phyloP scores from a whole-genome alignment of 176 grass and related monocot genomes.

The Cocos nucifera region DNA sequence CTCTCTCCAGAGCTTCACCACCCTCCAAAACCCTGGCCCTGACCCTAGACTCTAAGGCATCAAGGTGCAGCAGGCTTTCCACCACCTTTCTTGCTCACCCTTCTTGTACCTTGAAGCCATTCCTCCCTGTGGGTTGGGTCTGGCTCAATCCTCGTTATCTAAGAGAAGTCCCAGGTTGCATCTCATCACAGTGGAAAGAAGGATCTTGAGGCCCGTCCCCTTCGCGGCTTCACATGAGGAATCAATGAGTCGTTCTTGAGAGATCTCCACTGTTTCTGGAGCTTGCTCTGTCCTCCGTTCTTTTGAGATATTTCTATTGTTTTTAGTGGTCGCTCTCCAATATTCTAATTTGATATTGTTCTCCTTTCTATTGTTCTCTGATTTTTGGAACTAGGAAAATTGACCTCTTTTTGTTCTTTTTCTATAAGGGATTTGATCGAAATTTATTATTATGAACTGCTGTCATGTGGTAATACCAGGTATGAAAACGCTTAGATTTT shows the following conservation, averaged over 20 bases:
- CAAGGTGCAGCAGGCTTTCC: not conserved
- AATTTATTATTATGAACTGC: too few relatives aligned
- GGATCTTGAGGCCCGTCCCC: not conserved
- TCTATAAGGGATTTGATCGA: not conserved
- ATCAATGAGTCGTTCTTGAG: not conserved
- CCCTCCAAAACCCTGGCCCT: constrained; percentile 9
- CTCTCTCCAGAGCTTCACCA: constrained; percentile 1
- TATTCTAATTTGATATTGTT: too few relatives aligned
- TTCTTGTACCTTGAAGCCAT: constrained; percentile 4
- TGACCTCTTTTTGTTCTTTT: not conserved
- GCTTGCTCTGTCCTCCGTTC: too few relatives aligned
- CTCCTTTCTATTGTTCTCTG: too few relatives aligned
- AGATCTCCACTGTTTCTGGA: too few relatives aligned
- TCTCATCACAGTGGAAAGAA: not conserved
- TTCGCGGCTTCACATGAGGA: constrained; percentile 15
- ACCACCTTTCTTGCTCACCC: not conserved
- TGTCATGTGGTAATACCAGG: too few relatives aligned
- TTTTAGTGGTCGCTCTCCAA: too few relatives aligned
- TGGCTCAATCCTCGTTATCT: not conserved
- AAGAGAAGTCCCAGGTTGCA: not conserved
- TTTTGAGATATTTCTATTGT: too few relatives aligned
- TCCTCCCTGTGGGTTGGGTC: not conserved
- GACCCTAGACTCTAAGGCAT: not conserved
- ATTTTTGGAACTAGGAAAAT: too few relatives aligned
- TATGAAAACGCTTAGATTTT: too few relatives aligned